Evolutionary conservation across 768 basidiomycete genomes (phyloP).

Genomic region (Fomitopsis pulvina): DNA sequence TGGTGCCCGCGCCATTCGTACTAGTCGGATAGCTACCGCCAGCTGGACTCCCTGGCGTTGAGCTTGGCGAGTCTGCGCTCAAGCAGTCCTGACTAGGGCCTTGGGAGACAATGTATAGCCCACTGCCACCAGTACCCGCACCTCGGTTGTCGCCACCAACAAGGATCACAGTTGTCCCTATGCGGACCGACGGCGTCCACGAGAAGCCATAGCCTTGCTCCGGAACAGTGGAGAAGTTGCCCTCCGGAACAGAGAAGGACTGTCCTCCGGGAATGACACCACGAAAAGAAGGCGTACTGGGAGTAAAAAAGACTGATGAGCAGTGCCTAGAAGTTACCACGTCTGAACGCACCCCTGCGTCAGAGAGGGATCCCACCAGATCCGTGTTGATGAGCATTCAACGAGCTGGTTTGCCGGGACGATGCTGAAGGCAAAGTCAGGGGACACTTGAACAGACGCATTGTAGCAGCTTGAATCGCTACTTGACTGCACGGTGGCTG

Average conservation of each 20-base stretch:
- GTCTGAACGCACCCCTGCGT: constrained; percentile 44
- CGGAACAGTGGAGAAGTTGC: constrained; percentile 33
- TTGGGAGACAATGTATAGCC: constrained; percentile 44
- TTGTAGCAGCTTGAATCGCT: constrained; percentile 58
- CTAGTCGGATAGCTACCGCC: constrained; percentile 67
- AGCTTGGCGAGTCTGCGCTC: constrained; percentile 57
- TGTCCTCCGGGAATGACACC: constrained; percentile 78
- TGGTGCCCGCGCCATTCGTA: constrained; percentile 29
- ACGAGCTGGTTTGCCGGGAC: constrained; percentile 56
- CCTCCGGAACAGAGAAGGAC: constrained; percentile 58
- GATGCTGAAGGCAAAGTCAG: constrained; percentile 55
- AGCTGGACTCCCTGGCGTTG: constrained; percentile 70
- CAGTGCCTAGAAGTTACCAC: background rate
- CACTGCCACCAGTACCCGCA: constrained; percentile 63
- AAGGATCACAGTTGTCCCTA: constrained; percentile 60
- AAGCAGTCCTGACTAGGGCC: constrained; percentile 51
- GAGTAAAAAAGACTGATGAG: background rate
- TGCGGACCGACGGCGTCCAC: constrained; percentile 61
- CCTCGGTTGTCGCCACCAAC: constrained; percentile 64
- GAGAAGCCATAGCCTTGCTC: constrained; percentile 55
- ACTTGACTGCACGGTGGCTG: constrained; percentile 46
- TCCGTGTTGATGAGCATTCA: constrained; percentile 54
- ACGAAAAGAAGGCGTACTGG: constrained; percentile 52
- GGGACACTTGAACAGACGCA: constrained; percentile 36
- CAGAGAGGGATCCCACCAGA: constrained; percentile 54